Evolutionary conservation across 768 basidiomycete genomes (phyloP), one percentile per base, ranked within the genome.

Genomic region (Mycena vulgaris): DNA sequence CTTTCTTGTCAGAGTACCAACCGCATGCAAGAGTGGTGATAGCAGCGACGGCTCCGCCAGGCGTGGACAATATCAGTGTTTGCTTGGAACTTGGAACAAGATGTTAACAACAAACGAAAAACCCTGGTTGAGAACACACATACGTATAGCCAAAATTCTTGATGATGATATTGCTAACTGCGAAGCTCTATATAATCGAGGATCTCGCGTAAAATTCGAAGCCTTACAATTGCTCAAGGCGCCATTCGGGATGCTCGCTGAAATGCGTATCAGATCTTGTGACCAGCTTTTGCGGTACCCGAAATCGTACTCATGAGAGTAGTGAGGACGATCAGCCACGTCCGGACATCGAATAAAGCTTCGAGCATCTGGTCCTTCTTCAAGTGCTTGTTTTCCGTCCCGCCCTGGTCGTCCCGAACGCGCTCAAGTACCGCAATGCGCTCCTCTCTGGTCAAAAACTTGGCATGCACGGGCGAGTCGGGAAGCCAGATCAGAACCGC

Each of bases 171-270:
- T 90, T 91, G 76, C 89, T 87, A 79, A 88, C 90, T 90, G 61
- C 7, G 33, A 28, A 42, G 42, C 42, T 23, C 28, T 70, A 61
- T 70, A 61, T 23, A 55, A 53, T 5, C 30, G 63, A 16, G 35
- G 37, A 5, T 35, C 19, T 28, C 19, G 13, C 2, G 25, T 23
- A 27, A 19, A 37, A 37, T 21, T 52, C 52, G 23, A 57, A 4
- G n/a, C 80, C 87, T 69, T 68, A 90, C 90, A 91, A 69, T 92
- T 91, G 74, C 86, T 90, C 33, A 92, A 74, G 2, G 77, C 90
- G 23, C 91, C 90, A 73, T 90, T 92, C 0, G 91, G 90, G 37
- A 92, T 88, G 72, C 89, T 91, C 63, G 89, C 90, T 92, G 57
- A 49, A 35, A 42, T 49, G 21, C 55, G 31, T 61, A 71, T 31